Percentiles rank a stretch among this genome's conserved stretches.
These are phyloP conservation scores for Diutina sp. DNA, from an alignment of 1,139 yeast genomes.

Conservation along the genomic window DNA sequence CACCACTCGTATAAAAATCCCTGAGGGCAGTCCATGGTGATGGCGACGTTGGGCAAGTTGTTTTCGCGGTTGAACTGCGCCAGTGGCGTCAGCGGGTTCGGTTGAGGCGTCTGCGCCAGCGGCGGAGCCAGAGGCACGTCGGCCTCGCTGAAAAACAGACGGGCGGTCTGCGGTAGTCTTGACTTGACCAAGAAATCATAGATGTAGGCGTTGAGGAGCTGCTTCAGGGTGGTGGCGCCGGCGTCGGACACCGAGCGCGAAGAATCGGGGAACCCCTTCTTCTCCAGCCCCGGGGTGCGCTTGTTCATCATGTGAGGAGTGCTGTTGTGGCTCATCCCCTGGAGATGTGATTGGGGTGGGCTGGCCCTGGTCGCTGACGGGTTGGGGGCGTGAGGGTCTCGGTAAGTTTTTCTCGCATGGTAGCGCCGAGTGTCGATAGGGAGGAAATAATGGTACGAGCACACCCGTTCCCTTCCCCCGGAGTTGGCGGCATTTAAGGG, in stretches of 20 bases:
- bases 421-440: background rate
- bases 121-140: slow-evolving; percentile 29
- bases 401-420: background rate
- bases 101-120: slow-evolving; percentile 10
- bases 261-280: slow-evolving; percentile 2
- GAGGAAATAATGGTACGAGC: background rate
- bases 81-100: slow-evolving; percentile 8
- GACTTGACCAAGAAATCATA: slow-evolving; percentile 78
- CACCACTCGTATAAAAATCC: slow-evolving; percentile 92
- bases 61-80: slow-evolving; percentile 19
- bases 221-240: slow-evolving; percentile 45
- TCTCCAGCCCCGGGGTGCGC: slow-evolving; percentile 14
- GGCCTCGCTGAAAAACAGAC: slow-evolving; percentile 61
- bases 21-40: slow-evolving; percentile 69
- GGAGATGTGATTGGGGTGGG: background rate
- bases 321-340: slow-evolving; percentile 21
- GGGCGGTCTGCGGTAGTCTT: slow-evolving; percentile 59
- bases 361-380: background rate
- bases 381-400: background rate
- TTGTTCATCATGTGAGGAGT: slow-evolving; percentile 23
- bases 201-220: slow-evolving; percentile 69
- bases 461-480: slow-evolving; percentile 4
- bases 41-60: slow-evolving; percentile 35
- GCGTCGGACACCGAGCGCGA: slow-evolving; percentile 27
- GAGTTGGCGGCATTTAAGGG: slow-evolving; percentile 3